Evolutionary conservation across 257 asterid species (phyloP), one percentile per base, ranked within the genome.

Genomic region (Scutellaria galericulata): DNA sequence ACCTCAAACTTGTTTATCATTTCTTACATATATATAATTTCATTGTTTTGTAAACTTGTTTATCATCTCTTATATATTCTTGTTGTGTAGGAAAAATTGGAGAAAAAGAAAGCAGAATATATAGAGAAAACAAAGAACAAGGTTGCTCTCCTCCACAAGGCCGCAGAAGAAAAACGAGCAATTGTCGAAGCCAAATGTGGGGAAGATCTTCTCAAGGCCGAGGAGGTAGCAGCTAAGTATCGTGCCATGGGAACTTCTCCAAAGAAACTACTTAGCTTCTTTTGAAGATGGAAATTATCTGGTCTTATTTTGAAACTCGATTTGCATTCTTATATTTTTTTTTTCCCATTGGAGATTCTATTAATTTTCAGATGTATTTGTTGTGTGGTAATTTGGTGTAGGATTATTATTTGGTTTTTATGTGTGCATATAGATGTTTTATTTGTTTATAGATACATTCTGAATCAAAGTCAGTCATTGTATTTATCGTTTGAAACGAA

Each of bases 201-300:
- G n/a, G 97, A 89, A 87, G 96, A 91, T 64, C 83, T 91, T 71
- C 90, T 91, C 57, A 91, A 91, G 79, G 96, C 97, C 7, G 99
- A 89, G 83, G 99, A 91, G 79, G 13, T 11, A 9, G 91, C 96
- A 1, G 96, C 97, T 9, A 91, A 91, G 72, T 85, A 88, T 58
- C 91, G 95, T 1, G 99, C 97, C 73, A 94, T 96, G 0, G 99
- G 99, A 51, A 83, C 90, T 66, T 84, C 85, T 61, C 97, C 99
- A 2, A 94, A 87, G 85, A 94, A 91, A 78, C 73, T 89, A 45
- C 90, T 91, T 7, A 90, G 99, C 63, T 74, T 80, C 63, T 92
- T 92, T 61, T 90, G 86, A 92, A 79, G 73, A 77, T 74, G 53
- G 27, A 70, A 59, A 9, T 1, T n/a, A 68, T 66, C 60, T 63